These are phyloP conservation scores for Naganishia vaughanmartiniae DNA, from an alignment of 768 basidiomycete species.

Conservation along the genomic window DNA sequence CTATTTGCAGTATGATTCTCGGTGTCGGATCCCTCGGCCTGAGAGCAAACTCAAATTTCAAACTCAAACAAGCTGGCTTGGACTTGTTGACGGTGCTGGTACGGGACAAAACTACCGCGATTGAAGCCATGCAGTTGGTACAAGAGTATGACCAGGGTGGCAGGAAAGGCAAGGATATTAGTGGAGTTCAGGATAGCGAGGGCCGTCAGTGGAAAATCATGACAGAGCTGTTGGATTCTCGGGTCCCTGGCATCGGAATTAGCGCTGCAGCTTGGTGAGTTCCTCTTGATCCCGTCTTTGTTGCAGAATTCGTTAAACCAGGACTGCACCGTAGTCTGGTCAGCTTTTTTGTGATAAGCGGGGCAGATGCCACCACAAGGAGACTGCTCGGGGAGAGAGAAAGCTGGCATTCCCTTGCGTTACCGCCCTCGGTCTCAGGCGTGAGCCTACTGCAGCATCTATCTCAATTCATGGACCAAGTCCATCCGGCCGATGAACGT, in stretches of 20 bases:
- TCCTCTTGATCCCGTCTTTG: neutral
- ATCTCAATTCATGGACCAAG: constrained; percentile 12
- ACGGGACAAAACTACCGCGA: constrained; percentile 38
- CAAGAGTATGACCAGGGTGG: neutral
- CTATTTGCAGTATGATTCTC: constrained; percentile 5
- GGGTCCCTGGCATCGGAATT: constrained; percentile 64
- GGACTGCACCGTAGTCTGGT: neutral
- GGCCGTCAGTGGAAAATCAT: constrained; percentile 62
- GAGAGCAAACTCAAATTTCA: constrained; percentile 26
- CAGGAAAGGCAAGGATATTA: constrained; percentile 55
- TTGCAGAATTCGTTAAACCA: neutral
- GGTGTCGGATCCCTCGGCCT: constrained; percentile 13
- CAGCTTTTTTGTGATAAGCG: constrained; percentile 7
- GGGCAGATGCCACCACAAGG: neutral
- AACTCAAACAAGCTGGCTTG: constrained; percentile 45
- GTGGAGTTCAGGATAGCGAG: constrained; percentile 48
- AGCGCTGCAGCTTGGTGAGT: constrained; percentile 17
- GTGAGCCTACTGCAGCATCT: neutral
- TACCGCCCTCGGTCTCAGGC: neutral
- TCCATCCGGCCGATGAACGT: constrained; percentile 7
- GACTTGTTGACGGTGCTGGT: constrained; percentile 45
- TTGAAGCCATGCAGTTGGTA: constrained; percentile 18
- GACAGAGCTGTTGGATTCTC: constrained; percentile 65
- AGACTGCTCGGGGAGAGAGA: neutral
- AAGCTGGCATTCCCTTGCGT: neutral